Evolutionary conservation across 2,329 filamentous ascomycete species (phyloP).

Genomic region (Epichloe amarillans): DNA sequence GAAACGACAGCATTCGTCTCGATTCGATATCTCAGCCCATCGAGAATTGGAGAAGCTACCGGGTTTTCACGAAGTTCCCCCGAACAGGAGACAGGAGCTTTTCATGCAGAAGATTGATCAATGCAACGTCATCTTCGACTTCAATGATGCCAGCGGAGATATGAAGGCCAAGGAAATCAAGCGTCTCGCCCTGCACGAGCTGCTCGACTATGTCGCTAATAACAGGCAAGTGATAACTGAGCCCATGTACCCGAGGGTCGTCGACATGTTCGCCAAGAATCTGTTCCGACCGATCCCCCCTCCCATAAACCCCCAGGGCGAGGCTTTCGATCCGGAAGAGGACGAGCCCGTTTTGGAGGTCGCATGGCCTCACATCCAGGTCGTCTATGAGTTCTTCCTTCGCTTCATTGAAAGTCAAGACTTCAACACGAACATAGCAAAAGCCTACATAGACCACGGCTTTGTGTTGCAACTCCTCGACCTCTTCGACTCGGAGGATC

Average conservation of each 20-base stretch:
- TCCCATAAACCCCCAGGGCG: conserved; percentile 92
- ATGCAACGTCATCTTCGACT: conserved; percentile 99
- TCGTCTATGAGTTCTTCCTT: conserved; percentile 98
- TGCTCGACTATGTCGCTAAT: conserved; percentile 96
- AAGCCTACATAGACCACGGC: conserved; percentile 95
- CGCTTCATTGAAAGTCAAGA: conserved; percentile 98
- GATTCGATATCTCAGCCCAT: conserved; percentile 95
- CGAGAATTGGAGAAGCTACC: conserved; percentile 94
- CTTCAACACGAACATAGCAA: conserved; percentile 99
- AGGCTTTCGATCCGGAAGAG: conserved; percentile 96
- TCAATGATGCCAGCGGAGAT: conserved; percentile 93
- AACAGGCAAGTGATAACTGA: conserved; percentile 98
- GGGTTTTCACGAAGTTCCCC: conserved; percentile 97
- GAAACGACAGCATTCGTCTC: conserved; percentile 91
- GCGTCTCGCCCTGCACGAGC: conserved; percentile 83
- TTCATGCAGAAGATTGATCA: conserved; percentile 99
- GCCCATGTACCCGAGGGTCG: conserved; percentile 95
- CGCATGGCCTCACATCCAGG: conserved; percentile 97
- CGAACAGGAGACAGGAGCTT: conserved; percentile 84
- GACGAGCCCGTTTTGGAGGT: conserved; percentile 97
- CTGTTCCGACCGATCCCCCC: conserved; percentile 97
- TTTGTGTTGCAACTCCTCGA: conserved; percentile 96
- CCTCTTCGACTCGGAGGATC: conserved; percentile 95
- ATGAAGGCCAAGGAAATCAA: conserved; percentile 99
- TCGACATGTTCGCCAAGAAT: conserved; percentile 99